A percentile compares a stretch with the other conserved stretches of the same genome.
These are phyloP conservation scores for Eremochloa ophiuroides DNA, from an alignment of 176 grass and related monocot genomes.

Conservation along the genomic window DNA sequence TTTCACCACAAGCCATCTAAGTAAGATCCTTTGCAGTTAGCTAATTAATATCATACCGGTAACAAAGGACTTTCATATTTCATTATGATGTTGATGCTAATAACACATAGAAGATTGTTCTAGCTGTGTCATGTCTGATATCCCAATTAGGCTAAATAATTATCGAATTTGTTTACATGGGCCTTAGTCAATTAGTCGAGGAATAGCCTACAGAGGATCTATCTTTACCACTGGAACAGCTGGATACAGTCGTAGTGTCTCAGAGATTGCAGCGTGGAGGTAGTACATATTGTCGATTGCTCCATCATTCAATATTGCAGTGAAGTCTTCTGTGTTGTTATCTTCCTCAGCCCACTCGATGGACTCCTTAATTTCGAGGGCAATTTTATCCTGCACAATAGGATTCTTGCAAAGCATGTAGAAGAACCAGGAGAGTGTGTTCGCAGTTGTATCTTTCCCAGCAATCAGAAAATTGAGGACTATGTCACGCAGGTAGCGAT, in stretches of 20 bases:
- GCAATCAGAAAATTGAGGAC: conserved; percentile 72
- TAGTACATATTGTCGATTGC: conserved; percentile 60
- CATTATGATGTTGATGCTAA: neutral
- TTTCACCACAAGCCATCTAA: neutral
- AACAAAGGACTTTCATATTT: conserved; percentile 4
- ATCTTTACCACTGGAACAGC: conserved; percentile 58
- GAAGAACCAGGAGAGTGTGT: conserved; percentile 68
- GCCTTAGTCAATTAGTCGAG: conserved; percentile 18
- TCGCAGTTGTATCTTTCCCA: conserved; percentile 69
- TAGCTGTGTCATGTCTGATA: neutral
- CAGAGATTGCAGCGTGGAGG: conserved; percentile 45
- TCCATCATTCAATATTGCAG: conserved; percentile 29
- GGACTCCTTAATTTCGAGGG: conserved; percentile 38
- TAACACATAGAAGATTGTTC: neutral
- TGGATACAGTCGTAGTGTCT: conserved; percentile 70
- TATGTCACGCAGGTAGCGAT: conserved; percentile 67
- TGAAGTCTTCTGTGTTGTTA: conserved; percentile 21
- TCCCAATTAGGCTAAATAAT: neutral
- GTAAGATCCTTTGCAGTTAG: neutral
- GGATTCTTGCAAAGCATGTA: conserved; percentile 71
- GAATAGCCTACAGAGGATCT: neutral
- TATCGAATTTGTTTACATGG: neutral
- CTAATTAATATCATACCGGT: neutral
- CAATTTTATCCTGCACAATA: conserved; percentile 52
- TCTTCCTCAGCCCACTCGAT: conserved; percentile 10